Percentiles rank a stretch among this genome's conserved stretches.
These are phyloP conservation scores for Coniochaeta sp. DNA, from an alignment of 2,329 filamentous ascomycete genomes.

Conservation along the genomic window DNA sequence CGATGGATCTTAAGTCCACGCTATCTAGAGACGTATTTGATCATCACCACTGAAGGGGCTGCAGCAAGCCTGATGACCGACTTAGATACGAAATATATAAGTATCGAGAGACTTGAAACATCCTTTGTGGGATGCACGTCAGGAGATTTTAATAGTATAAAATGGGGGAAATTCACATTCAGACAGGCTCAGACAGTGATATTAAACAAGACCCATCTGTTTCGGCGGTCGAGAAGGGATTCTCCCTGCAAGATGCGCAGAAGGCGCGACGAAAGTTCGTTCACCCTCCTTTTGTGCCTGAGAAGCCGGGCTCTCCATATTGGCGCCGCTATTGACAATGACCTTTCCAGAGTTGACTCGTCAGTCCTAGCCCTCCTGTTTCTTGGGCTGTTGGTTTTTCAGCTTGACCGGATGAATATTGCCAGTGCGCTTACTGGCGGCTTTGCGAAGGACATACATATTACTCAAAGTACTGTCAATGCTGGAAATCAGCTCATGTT, in stretches of 20 bases:
- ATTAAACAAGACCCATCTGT: too few species aligned
- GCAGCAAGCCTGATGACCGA: too few species aligned
- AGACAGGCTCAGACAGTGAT: too few species aligned
- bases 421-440: slow-evolving; percentile 41
- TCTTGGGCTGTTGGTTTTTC: slow-evolving; percentile 41
- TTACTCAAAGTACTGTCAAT: slow-evolving; percentile 40
- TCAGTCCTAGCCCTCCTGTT: slow-evolving; percentile 40
- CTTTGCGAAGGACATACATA: slow-evolving; percentile 32
- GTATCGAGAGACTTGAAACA: too few species aligned
- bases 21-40: too few species aligned
- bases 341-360: slow-evolving; percentile 30
- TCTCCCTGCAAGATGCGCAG: background rate
- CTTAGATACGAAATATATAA: too few species aligned
- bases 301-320: background rate
- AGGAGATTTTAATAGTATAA: too few species aligned
- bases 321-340: background rate
- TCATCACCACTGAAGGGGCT: too few species aligned
- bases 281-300: background rate
- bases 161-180: too few species aligned
- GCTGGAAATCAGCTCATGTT: slow-evolving; percentile 47
- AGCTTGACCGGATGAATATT: slow-evolving; percentile 45
- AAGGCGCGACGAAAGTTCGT: background rate
- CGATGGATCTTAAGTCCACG: too few species aligned
- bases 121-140: too few species aligned
- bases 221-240: too few species aligned